Conservation (phyloP, 2,329 filamentous ascomycete genomes). For the Thelonectria blattea region DNA sequence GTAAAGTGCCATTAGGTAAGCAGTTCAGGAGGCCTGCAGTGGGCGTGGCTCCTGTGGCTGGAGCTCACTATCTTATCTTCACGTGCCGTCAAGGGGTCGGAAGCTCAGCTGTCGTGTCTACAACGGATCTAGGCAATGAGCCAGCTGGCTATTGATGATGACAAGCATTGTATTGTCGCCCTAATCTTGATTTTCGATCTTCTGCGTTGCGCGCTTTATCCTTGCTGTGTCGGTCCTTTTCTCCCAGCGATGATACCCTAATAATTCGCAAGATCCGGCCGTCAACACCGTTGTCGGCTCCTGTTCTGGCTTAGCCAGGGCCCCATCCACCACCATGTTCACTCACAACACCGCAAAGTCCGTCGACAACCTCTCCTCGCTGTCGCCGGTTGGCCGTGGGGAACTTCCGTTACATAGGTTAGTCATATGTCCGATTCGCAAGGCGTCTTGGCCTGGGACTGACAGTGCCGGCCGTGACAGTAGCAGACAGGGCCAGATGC, state of each 20-base stretch:
- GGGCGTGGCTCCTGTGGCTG: neutral
- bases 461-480: constrained; percentile 36
- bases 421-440: constrained; percentile 16
- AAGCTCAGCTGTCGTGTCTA: constrained; percentile 32
- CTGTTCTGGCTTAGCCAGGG: constrained; percentile 23
- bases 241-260: constrained; percentile 56
- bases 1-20: constrained; percentile 6
- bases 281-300: constrained; percentile 46
- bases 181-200: constrained; percentile 27
- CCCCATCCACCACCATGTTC: constrained; percentile 62
- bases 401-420: constrained; percentile 68
- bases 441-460: constrained; percentile 15
- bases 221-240: constrained; percentile 26
- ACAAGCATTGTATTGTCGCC: constrained; percentile 31
- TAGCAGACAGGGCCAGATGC: constrained; percentile 52
- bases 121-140: constrained; percentile 31
- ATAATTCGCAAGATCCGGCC: constrained; percentile 45
- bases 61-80: constrained; percentile 22
- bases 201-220: constrained; percentile 15
- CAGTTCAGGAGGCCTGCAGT: neutral
- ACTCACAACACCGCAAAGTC: constrained; percentile 66
- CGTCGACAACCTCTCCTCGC: constrained; percentile 66
- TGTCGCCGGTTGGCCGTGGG: constrained; percentile 55
- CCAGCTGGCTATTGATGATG: constrained; percentile 27
- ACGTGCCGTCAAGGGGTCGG: constrained; percentile 34